phyloP scores from a whole-genome alignment of 75 land plant genomes.

The Isoetes taiwanensis region DNA sequence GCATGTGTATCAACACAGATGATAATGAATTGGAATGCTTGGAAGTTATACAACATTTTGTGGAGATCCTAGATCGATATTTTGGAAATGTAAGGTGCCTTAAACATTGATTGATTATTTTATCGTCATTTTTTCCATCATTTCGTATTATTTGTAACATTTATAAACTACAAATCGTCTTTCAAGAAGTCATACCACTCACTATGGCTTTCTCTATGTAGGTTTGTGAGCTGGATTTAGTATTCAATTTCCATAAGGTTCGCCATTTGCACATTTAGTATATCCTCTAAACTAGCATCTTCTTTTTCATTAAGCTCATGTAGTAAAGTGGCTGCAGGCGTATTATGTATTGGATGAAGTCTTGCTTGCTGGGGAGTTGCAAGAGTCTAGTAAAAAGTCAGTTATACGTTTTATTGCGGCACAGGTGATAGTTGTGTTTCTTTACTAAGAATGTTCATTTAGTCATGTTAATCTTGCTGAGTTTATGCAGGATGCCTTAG shows the following conservation, averaged over 20 bases:
- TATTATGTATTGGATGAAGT: slow-evolving; percentile 5
- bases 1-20: background rate
- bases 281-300: too few relatives aligned
- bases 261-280: background rate
- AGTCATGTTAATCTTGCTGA: too few relatives aligned
- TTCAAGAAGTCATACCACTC: background rate
- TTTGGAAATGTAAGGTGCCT: background rate
- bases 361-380: background rate
- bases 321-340: background rate
- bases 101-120: background rate
- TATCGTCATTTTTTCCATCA: background rate
- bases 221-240: slow-evolving; percentile 7
- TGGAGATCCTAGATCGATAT: slow-evolving; percentile 5
- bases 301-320: background rate
- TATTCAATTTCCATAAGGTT: slow-evolving; percentile 4
- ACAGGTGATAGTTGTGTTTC: too few relatives aligned
- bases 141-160: background rate
- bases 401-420: background rate
- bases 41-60: slow-evolving; percentile 1
- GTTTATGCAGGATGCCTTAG: too few relatives aligned
- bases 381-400: slow-evolving; percentile 4
- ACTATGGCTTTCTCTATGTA: background rate
- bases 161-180: background rate
- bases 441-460: too few relatives aligned
- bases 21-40: slow-evolving; percentile 4